Base-by-base conservation (phyloP, 2,329 filamentous ascomycete genomes). In the Claviceps sp. region DNA sequence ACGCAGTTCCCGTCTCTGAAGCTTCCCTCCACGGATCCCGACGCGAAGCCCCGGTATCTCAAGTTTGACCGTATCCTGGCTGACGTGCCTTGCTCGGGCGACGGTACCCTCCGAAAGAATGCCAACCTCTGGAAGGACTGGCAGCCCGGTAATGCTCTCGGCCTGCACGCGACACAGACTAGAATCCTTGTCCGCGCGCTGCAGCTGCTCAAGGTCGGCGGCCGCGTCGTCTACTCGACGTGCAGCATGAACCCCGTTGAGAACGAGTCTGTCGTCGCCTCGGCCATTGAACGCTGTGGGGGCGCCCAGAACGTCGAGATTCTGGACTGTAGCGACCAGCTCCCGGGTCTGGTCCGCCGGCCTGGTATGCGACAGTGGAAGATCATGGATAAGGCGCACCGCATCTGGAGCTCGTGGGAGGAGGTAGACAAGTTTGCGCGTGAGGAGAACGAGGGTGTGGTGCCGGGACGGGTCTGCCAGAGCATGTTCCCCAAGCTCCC, bases 161-260 rank as follows among this genome's bases (percentile, higher is more conserved):
- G 91, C 23, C 77, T 98, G 37, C 86, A 96, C 67, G 72, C 81
- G 37, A 94, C 88, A 1, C 93, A 98, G 69, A 78, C 88, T 45
- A 79, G 91, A 46, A 98, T 98, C 59, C 74, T 98, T 47, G 86
- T 95, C 52, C 84, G 93, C 55, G 88, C 93, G 36, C 76, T 98
- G 49, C 91, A 97, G 70, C 88, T 98, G 82, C 80, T 98, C 58
- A 97, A 96, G 74, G 85, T 88, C 52, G 91, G 93, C 42, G 93
- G 93, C 49, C 82, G 90, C 56, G 87, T 97, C 29, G 91, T 98
- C 50, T 98, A 97, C 72, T 97, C 91, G 3, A 98, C 93, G 20
- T 98, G 93, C 76, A 96, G 89, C 68, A 88, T 98, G 86, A 98
- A 98, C 70, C 93, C 93, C 0, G 82, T 97, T 29, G 93, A 98